phyloP scores from a whole-genome alignment of 2,329 filamentous ascomycete species.

The Ophiostoma sp. region DNA sequence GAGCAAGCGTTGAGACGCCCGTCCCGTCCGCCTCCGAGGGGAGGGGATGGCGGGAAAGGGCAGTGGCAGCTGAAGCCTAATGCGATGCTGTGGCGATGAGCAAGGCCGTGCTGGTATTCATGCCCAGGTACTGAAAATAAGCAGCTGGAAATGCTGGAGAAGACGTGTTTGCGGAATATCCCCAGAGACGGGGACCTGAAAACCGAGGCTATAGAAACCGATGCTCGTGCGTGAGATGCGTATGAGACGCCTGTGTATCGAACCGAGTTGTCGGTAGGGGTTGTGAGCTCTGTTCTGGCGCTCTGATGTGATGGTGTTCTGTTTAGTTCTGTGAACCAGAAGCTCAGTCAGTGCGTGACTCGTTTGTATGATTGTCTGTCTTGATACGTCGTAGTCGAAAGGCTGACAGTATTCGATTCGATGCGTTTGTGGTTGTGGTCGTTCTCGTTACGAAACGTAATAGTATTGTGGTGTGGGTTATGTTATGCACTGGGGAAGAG shows the following conservation, averaged over 20 bases:
- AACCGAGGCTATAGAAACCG: background rate
- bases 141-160: constrained; percentile 4
- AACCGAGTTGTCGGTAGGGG: background rate
- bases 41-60: constrained; percentile 53
- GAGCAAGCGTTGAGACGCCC: constrained; percentile 32
- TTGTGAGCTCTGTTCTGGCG: background rate
- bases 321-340: background rate
- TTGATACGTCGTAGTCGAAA: background rate
- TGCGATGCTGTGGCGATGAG: background rate
- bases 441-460: constrained; percentile 9
- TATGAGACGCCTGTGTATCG: background rate
- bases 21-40: constrained; percentile 56
- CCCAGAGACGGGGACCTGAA: background rate
- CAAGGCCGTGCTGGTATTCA: background rate
- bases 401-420: constrained; percentile 3
- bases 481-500: constrained; percentile 8
- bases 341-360: constrained; percentile 5
- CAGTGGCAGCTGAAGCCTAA: constrained; percentile 23
- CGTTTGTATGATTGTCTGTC: background rate
- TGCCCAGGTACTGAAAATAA: background rate
- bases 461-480: constrained; percentile 7
- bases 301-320: background rate
- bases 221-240: background rate
- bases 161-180: constrained; percentile 10
- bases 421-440: background rate